Evolutionary conservation across 345 rosid species (phyloP).

Genomic region (Salix suchowensis): DNA sequence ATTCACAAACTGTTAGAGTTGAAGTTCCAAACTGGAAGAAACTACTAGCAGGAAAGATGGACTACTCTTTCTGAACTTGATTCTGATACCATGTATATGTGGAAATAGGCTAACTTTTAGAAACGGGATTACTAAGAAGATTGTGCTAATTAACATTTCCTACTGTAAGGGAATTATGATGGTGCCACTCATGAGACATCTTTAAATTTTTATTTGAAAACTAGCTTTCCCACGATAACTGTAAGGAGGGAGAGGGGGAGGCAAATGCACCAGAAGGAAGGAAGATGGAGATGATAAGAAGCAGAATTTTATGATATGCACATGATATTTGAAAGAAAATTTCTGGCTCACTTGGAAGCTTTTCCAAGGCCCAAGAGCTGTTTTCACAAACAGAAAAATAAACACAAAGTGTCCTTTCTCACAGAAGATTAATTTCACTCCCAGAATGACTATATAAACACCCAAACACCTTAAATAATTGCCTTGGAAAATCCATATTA

Average conservation of each 20-base stretch:
- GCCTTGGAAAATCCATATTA: neutral
- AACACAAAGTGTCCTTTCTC: neutral
- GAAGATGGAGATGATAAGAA: neutral
- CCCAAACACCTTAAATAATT: neutral
- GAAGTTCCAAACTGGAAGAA: neutral
- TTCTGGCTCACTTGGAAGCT: neutral
- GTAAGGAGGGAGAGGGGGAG: neutral
- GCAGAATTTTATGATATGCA: neutral
- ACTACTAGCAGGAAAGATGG: neutral
- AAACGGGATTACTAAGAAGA: neutral
- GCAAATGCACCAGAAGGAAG: neutral
- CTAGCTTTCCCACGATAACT: neutral
- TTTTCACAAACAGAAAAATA: neutral
- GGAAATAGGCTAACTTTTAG: neutral
- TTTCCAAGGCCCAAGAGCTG: neutral
- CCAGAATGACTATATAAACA: neutral
- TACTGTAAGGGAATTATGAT: neutral
- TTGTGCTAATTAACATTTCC: neutral
- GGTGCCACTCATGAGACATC: neutral
- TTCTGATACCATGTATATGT: neutral
- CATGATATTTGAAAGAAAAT: neutral
- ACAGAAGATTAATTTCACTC: neutral
- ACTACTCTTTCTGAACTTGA: neutral
- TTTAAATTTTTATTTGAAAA: too few relatives aligned
- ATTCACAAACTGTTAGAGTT: neutral